A percentile compares a stretch with the other conserved stretches of the same genome.
Evolutionary conservation across 2,329 filamentous ascomycete species (phyloP).

Genomic region (Pseudogymnoascus sp.): DNA sequence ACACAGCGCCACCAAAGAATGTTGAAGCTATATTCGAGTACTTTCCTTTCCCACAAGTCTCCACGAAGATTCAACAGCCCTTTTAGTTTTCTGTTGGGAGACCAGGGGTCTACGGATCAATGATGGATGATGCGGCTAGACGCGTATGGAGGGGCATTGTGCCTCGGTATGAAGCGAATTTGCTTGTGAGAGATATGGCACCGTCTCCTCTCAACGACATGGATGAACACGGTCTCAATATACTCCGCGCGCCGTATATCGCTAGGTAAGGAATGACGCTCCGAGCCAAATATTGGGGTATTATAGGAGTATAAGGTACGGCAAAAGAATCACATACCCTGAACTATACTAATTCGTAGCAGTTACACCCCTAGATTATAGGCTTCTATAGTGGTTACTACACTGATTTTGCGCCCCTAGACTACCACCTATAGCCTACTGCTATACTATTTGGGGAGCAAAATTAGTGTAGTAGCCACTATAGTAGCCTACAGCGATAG

Average conservation of each 20-base stretch:
- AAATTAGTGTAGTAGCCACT: too few species aligned
- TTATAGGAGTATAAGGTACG: not conserved
- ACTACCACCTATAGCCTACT: too few species aligned
- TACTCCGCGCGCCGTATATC: not conserved
- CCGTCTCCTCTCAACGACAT: not conserved
- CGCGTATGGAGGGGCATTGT: not conserved
- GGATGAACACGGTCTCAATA: not conserved
- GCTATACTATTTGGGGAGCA: too few species aligned
- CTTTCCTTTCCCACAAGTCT: not conserved
- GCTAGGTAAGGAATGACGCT: not conserved
- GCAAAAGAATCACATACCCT: too few species aligned
- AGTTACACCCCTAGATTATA: too few species aligned
- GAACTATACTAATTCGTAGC: too few species aligned
- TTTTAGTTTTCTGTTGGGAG: not conserved
- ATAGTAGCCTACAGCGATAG: too few species aligned
- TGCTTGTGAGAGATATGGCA: not conserved
- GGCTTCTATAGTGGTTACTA: too few species aligned
- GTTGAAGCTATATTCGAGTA: not conserved
- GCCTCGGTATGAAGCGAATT: not conserved
- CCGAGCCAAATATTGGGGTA: not conserved
- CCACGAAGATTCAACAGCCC: not conserved
- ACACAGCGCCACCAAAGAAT: not conserved
- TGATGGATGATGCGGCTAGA: not conserved
- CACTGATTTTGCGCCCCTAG: too few species aligned
- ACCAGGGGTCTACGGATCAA: not conserved